Evolutionary conservation across 169 alveolate species (phyloP).

Genomic region (Cryptosporidium canis): DNA sequence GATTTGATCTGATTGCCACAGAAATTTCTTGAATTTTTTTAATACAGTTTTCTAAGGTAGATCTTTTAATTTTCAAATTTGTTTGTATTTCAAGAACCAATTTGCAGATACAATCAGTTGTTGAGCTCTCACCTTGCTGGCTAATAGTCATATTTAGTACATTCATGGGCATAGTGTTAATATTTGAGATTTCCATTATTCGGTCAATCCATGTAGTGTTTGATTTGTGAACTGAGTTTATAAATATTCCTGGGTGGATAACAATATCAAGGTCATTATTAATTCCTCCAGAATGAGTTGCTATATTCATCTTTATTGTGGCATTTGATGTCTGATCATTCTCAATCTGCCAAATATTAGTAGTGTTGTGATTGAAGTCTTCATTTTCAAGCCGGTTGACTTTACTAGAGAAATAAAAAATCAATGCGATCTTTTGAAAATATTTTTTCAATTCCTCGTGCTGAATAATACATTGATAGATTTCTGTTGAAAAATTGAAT

Average conservation of each 20-base stretch:
- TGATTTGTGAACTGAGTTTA: not conserved
- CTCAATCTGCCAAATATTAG: not conserved
- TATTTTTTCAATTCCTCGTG: not conserved
- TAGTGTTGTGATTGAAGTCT: slow-evolving; percentile 6
- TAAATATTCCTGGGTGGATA: slow-evolving; percentile 12
- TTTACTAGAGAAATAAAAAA: slow-evolving; percentile 20
- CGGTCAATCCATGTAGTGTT: slow-evolving; percentile 3
- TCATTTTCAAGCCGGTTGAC: slow-evolving; percentile 4
- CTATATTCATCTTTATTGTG: slow-evolving; percentile 5
- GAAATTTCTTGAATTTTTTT: not conserved
- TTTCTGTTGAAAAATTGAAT: not conserved
- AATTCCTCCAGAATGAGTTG: not conserved
- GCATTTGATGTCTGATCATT: not conserved
- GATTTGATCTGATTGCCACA: not conserved
- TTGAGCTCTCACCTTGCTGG: not conserved
- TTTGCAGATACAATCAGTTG: slow-evolving; percentile 19
- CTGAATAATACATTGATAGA: slow-evolving; percentile 14
- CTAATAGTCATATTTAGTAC: not conserved
- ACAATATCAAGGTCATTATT: not conserved
- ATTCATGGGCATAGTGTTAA: not conserved
- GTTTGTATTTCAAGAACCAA: slow-evolving; percentile 27
- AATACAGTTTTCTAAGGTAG: not conserved
- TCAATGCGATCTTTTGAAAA: slow-evolving; percentile 19
- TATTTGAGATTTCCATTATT: not conserved
- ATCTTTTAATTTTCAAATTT: not conserved